phyloP scores from a whole-genome alignment of 139 green algal species.

The Chlamydomonas sphaeroides region DNA sequence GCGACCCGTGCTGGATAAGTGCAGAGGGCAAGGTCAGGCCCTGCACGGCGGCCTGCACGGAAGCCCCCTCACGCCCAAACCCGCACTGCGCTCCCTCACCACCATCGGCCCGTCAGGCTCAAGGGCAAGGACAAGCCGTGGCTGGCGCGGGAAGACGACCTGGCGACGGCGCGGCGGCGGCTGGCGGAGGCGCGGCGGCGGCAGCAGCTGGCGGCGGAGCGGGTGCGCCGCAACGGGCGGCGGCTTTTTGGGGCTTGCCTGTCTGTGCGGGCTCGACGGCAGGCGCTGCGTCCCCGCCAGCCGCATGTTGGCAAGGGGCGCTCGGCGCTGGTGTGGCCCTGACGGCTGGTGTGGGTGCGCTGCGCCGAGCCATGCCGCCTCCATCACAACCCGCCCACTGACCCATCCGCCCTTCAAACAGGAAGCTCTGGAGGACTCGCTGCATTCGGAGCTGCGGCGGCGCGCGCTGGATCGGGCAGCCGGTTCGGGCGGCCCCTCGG shows the following conservation, averaged over 20 bases:
- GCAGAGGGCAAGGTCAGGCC: too few relatives aligned
- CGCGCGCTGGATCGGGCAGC: background rate
- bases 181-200: constrained; percentile 5
- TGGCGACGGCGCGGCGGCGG: constrained; percentile 1
- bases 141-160: background rate
- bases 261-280: too few relatives aligned
- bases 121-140: constrained; percentile 18
- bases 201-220: constrained; percentile 28
- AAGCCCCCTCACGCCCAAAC: too few relatives aligned
- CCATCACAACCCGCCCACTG: too few relatives aligned
- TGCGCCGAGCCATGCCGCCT: too few relatives aligned
- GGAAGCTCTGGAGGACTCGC: constrained; percentile 40
- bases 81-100: background rate
- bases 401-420: background rate
- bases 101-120: background rate
- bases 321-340: too few relatives aligned
- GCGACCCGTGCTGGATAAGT: too few relatives aligned
- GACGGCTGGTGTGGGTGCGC: too few relatives aligned
- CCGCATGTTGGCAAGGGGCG: too few relatives aligned
- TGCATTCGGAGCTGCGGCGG: background rate
- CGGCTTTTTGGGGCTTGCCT: too few relatives aligned
- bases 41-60: too few relatives aligned
- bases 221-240: constrained; percentile 3
- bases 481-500: background rate
- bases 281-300: too few relatives aligned